These are phyloP conservation scores for Dothistroma septosporum DNA, from an alignment of 2,329 filamentous ascomycete species.

Conservation along the genomic window DNA sequence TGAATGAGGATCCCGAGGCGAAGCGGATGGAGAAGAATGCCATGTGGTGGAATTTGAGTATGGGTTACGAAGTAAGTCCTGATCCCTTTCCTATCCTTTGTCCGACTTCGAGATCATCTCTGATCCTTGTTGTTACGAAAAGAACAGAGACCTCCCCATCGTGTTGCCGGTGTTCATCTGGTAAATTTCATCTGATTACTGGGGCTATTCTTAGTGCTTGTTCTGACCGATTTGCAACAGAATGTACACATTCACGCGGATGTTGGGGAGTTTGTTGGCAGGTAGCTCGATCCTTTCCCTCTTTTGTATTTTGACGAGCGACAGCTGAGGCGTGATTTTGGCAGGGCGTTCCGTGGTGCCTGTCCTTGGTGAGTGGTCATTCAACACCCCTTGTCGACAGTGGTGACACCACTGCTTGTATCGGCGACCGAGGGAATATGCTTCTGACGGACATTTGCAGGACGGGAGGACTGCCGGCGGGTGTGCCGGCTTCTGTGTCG, in stretches of 20 bases:
- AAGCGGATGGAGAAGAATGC: constrained; percentile 9
- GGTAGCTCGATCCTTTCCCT: constrained; percentile 3
- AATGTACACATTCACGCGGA: constrained; percentile 10
- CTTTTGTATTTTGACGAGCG: neutral
- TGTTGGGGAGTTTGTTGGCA: constrained; percentile 10
- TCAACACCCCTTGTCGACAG: neutral
- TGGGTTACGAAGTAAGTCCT: constrained; percentile 13
- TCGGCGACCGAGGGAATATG: neutral
- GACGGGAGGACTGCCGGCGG: neutral
- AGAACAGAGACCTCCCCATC: constrained; percentile 1
- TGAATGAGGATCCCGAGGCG: constrained; percentile 11
- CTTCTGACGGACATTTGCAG: neutral
- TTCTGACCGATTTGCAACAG: constrained; percentile 1
- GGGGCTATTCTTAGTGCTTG: neutral
- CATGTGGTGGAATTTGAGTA: constrained; percentile 16
- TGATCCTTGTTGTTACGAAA: neutral
- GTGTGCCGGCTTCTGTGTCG: neutral
- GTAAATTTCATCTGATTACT: neutral
- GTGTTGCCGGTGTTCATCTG: constrained; percentile 1
- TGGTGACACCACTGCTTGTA: neutral
- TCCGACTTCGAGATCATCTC: neutral
- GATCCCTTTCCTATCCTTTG: neutral
- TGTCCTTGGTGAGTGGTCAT: constrained; percentile 6
- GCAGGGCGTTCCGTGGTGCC: constrained; percentile 7
- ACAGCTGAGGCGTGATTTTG: constrained; percentile 1